phyloP scores from a whole-genome alignment of 176 grass and related monocot species.

The Themeda triandra region DNA sequence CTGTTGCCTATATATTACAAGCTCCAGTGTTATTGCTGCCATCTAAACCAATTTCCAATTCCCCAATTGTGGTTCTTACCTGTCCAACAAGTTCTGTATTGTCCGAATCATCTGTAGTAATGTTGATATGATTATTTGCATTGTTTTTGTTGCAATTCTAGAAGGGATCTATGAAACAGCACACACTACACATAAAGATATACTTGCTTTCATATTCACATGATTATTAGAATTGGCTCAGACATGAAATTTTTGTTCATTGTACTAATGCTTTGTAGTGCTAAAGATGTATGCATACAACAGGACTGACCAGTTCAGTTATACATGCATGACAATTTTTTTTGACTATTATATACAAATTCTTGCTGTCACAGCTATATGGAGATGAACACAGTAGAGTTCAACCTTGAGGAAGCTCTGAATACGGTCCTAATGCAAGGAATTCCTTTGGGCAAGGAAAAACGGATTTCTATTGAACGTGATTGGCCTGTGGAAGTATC shows the following conservation, averaged over 20 bases:
- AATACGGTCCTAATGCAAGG: conserved; percentile 87
- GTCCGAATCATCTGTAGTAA: neutral
- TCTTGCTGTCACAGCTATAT: conserved; percentile 55
- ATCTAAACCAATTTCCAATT: no score
- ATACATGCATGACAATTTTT: neutral
- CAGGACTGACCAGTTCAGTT: neutral
- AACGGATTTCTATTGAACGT: conserved; percentile 55
- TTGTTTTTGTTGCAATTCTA: neutral
- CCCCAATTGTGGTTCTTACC: no score
- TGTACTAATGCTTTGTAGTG: neutral
- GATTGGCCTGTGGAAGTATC: conserved; percentile 88
- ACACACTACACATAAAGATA: neutral
- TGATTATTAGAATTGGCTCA: conserved; percentile 1
- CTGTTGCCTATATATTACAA: no score
- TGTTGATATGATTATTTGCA: neutral
- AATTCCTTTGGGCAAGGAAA: conserved; percentile 70
- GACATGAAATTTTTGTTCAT: neutral
- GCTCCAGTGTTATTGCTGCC: no score
- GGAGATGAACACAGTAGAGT: conserved; percentile 81
- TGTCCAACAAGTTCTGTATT: conserved; percentile 12
- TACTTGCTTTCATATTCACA: neutral
- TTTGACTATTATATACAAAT: conserved; percentile 10
- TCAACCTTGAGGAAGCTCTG: conserved; percentile 71
- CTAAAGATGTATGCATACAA: neutral
- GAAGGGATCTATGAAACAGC: neutral